Base-by-base conservation (phyloP, 768 basidiomycete genomes). In the Tremella fuciformis region DNA sequence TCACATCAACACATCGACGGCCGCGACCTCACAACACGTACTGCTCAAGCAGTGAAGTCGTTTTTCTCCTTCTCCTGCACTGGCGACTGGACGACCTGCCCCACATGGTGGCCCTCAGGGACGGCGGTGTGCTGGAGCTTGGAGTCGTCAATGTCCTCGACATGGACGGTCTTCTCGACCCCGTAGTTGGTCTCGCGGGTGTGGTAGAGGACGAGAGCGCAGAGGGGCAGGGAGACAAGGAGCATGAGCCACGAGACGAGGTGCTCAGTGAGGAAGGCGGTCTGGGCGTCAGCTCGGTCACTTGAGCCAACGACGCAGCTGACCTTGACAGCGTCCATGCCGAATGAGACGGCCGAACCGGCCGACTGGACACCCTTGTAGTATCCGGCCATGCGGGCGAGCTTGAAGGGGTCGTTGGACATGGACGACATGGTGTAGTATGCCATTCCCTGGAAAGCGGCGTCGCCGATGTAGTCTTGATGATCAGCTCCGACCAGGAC, bases 331-430 rank as follows among this genome's bases (percentile, higher is more conserved):
- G 80, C 81, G 66, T 81, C 81, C 80, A 81, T 80, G 24, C 80
- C 81, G 63, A 78, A 81, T 29, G 72, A 75, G 48, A 79, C 78
- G 13, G 80, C 80, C 16, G 65, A 57, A 19, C 80, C 80, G 42
- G 71, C 71, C 24, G 67, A 69, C 41, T 73, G 71, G 29, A 66
- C 66, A 38, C 78, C 79, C 73, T 81, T 81, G 77, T 80, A 81
- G 55, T 79, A 72, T 1, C 81, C 81, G 2, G 80, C 78, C 63
- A 74, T 80, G 18, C 81, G 76, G 53, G 81, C 80, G 48, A 81
- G 78, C 39, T 62, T 75, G 72, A 80, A 81, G 6, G 80, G 79
- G 69, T 80, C 80, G 73, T 81, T 81, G n/a, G 80, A 72, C 56
- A 81, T 69, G 24, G 79, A 76, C 25, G 75, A 52, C 63, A 65